Percentiles rank a stretch among this genome's conserved stretches.
Evolutionary conservation across 108 stramenopile species (phyloP).

Genomic region (Nitzschia sp.): DNA sequence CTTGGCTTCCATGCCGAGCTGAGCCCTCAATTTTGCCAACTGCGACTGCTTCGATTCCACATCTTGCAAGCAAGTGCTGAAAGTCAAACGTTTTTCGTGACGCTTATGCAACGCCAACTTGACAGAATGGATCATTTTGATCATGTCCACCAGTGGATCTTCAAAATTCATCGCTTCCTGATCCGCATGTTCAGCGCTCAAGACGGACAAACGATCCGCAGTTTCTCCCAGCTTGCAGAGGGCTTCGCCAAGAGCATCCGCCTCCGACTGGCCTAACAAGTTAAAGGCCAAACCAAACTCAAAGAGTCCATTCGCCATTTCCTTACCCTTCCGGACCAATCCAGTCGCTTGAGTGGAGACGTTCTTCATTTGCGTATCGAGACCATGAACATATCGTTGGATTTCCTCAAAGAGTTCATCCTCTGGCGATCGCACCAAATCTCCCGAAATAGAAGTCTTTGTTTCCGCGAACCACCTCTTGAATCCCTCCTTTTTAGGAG

Average conservation of each 20-base stretch:
- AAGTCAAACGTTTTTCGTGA: slow-evolving; percentile 87
- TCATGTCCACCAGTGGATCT: slow-evolving; percentile 94
- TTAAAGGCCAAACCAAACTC: slow-evolving; percentile 98
- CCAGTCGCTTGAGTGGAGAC: slow-evolving; percentile 89
- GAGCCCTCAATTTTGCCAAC: slow-evolving; percentile 64
- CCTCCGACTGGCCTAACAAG: slow-evolving; percentile 92
- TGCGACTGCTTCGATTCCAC: slow-evolving; percentile 68
- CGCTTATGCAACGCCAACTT: slow-evolving; percentile 89
- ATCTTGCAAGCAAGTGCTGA: slow-evolving; percentile 74
- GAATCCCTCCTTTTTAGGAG: slow-evolving; percentile 66
- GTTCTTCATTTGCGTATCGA: slow-evolving; percentile 90
- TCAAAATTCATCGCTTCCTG: slow-evolving; percentile 87
- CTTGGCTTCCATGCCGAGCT: slow-evolving; percentile 84
- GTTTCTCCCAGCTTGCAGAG: slow-evolving; percentile 84
- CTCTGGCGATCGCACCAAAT: slow-evolving; percentile 81
- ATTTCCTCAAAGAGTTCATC: slow-evolving; percentile 95
- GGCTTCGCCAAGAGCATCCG: slow-evolving; percentile 83
- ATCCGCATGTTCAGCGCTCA: slow-evolving; percentile 86
- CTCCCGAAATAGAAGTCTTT: slow-evolving; percentile 79
- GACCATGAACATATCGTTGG: slow-evolving; percentile 84
- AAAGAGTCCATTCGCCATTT: slow-evolving; percentile 92
- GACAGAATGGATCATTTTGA: slow-evolving; percentile 92
- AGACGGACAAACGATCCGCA: slow-evolving; percentile 77
- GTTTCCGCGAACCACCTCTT: slow-evolving; percentile 91
- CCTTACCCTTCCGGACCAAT: slow-evolving; percentile 91